Conservation (phyloP, 2,329 filamentous ascomycete genomes). For the Colletotrichum limetticola region DNA sequence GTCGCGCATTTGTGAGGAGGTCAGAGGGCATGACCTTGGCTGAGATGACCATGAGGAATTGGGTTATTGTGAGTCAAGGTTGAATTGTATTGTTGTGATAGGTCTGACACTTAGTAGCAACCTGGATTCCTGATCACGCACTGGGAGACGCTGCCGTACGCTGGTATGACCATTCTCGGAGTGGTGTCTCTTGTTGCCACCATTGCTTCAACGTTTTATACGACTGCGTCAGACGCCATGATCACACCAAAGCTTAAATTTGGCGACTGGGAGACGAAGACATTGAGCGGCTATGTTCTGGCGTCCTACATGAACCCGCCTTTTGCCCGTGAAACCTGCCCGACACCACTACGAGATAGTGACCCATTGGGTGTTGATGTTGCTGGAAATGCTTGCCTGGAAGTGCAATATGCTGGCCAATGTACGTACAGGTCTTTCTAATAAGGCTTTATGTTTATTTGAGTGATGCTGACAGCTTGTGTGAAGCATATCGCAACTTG, state of each 20-base stretch:
- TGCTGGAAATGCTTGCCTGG: constrained; percentile 68
- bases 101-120: constrained; percentile 49
- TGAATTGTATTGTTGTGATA: not conserved
- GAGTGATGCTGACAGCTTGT: constrained; percentile 17
- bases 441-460: not conserved
- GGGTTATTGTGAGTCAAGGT: constrained; percentile 63
- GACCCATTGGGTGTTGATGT: constrained; percentile 47
- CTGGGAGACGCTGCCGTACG: constrained; percentile 72
- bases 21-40: constrained; percentile 76
- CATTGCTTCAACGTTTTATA: constrained; percentile 76
- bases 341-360: constrained; percentile 65
- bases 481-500: constrained; percentile 73
- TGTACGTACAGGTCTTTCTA: constrained; percentile 43
- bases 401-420: constrained; percentile 76
- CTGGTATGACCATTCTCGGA: constrained; percentile 72
- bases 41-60: constrained; percentile 81
- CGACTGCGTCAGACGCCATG: constrained; percentile 79
- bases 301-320: constrained; percentile 71
- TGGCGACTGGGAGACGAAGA: constrained; percentile 59
- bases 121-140: constrained; percentile 79
- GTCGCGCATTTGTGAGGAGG: constrained; percentile 70
- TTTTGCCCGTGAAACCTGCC: constrained; percentile 67
- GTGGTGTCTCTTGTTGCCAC: constrained; percentile 72
- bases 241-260: constrained; percentile 78
- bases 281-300: constrained; percentile 66